Base-by-base conservation (phyloP, 805 yeast species). In the Tetrapisispora fleetii region DNA sequence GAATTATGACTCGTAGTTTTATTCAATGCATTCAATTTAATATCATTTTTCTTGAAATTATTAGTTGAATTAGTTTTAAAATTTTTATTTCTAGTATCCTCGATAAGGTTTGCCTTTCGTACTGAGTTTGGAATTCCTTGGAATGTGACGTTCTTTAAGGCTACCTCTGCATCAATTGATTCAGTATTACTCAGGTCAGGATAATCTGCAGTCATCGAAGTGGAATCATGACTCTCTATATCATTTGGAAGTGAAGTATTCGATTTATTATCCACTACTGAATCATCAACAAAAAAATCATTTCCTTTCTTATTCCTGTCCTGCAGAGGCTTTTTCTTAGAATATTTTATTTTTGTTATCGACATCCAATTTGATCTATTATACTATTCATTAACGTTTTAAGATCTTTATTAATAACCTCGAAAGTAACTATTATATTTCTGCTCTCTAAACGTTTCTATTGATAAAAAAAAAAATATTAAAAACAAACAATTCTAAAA, bases 111-210 rank as follows among this genome's bases (percentile, higher is more conserved):
- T 13, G 36, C 13, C 44, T 41, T 21, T 37, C 46, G 19, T 10
- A 56, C 53, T 4, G 68, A 60, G 30, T 63, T 63, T 3, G 68
- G 67, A 7, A 63, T 49, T 4, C 62, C 64, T 46, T 58, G 62
- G 46, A 59, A 62, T 1, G 62, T 53, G 40, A 64, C 48, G 37
- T 64, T 64, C 47, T 62, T 63, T 33, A 50, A 44, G 3, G 46
- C 52, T 3, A 65, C 69, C 40, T 65, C 69, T 4, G 47, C 51
- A 48, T 63, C 48, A 13, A 33, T 24, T 5, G 44, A 41, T 30
- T 41, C 44, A 1, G 44, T 41, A 32, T 41, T 41, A 14, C 44
- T 41, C 13, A 41, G 19, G 18, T 41, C 17, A 7, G 37, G 17
- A 41, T 41, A 41, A 30, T 30, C 44, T 30, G 2, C n/a, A 8